Conservation (phyloP, 257 asterid genomes). For the Schizonepeta tenuifolia region DNA sequence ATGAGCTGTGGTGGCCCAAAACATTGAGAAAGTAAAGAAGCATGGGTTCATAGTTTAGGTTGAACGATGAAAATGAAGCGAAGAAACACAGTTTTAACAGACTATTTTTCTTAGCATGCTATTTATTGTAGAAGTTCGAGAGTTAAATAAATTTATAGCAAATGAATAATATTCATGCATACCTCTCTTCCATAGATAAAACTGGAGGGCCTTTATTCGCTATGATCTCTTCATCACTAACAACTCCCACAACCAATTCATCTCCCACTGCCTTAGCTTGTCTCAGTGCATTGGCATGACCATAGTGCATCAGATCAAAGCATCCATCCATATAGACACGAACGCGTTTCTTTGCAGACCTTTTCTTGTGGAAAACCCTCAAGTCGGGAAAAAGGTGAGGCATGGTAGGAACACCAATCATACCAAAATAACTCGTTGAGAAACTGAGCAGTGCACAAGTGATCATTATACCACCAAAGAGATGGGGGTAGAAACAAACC, state of each 20-base stretch:
- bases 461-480: constrained; percentile 92
- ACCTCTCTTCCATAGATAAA: constrained; percentile 93
- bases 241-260: constrained; percentile 90
- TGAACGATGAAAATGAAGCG: constrained; percentile 5
- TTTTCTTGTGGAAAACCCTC: constrained; percentile 70
- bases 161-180: constrained; percentile 9
- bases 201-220: constrained; percentile 93
- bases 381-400: constrained; percentile 69
- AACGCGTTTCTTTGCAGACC: constrained; percentile 54
- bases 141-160: background rate
- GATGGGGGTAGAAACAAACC: constrained; percentile 70
- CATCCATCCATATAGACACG: constrained; percentile 99
- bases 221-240: constrained; percentile 90
- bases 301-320: constrained; percentile 96
- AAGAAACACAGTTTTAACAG: background rate
- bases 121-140: background rate
- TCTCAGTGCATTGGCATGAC: constrained; percentile 96
- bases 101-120: background rate
- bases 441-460: constrained; percentile 89
- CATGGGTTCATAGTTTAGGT: background rate
- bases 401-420: constrained; percentile 64
- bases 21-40: background rate
- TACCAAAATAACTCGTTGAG: constrained; percentile 80
- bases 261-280: constrained; percentile 94
- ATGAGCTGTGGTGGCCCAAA: constrained; percentile 7